phyloP scores from a whole-genome alignment of 352 stramenopile species.

The Phytophthora megakarya region DNA sequence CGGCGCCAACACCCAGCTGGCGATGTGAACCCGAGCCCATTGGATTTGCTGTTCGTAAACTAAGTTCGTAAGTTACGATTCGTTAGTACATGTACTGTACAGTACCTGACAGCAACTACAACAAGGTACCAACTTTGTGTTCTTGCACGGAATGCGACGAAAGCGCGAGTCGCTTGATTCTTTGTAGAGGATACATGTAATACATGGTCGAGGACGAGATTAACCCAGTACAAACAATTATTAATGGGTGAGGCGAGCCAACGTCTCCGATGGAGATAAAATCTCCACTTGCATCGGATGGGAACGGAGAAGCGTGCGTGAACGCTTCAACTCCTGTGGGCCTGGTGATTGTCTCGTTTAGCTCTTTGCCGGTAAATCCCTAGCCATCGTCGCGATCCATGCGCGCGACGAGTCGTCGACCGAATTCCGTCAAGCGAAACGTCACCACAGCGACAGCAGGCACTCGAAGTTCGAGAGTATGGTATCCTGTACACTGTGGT shows the following conservation, averaged over 20 bases:
- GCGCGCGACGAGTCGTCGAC: neutral
- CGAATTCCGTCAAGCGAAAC: conserved; percentile 3
- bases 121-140: neutral
- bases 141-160: conserved; percentile 6
- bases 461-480: too few relatives aligned
- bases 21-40: conserved; percentile 1
- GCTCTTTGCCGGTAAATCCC: too few relatives aligned
- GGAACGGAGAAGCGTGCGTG: conserved; percentile 24
- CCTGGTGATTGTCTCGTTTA: too few relatives aligned
- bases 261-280: too few relatives aligned
- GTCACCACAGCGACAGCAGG: neutral
- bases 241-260: neutral
- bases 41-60: conserved; percentile 19
- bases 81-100: too few relatives aligned
- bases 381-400: neutral
- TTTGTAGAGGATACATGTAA: conserved; percentile 24
- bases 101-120: too few relatives aligned
- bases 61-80: too few relatives aligned
- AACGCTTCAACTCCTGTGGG: conserved; percentile 13
- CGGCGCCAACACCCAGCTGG: conserved; percentile 3
- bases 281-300: conserved; percentile 30
- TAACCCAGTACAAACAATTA: neutral
- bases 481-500: too few relatives aligned
- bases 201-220: conserved; percentile 15
- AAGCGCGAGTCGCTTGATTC: conserved; percentile 8